Base-by-base conservation (phyloP, 768 basidiomycete genomes). In the Amylocystis lapponica region DNA sequence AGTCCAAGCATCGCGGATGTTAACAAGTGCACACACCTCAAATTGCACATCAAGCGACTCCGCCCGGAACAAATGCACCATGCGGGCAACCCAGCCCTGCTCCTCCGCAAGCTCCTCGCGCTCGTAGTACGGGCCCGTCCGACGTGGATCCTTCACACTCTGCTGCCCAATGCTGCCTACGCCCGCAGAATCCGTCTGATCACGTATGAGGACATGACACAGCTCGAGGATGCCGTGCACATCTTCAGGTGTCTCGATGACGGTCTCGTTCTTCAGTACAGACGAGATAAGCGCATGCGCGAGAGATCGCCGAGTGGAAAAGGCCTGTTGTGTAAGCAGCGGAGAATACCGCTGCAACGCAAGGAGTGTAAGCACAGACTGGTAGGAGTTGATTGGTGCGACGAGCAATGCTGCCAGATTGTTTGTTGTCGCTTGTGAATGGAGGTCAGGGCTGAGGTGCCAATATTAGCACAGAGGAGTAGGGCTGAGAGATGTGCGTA, bases 61-160 rank as follows among this genome's bases (percentile, higher is more conserved):
- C 0, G 89, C 76, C 17, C 83, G 71, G 79, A 98, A 96, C 25
- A 98, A 62, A 69, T 99, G 96, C 2, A 98, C 87, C 90, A 98
- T 97, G 49, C 95, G 71, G 30, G 96, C 95, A 13, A 97, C 81
- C 96, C 96, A 99, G 0, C 96, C 96, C 56, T 99, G 96, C 62
- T 99, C 96, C 62, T 99, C 96, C 0, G 93, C 94, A 70, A 93
- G 74, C 58, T 98, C 95, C 60, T 94, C 89, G 39, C 83, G 66
- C 60, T 95, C 94, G 39, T 76, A 55, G 46, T 36, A 63, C 56
- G 34, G 27, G 14, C 36, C 43, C 21, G 19, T 77, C 76, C 49
- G n/a, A n/a, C n/a, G 73, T 71, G 30, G 54, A 49, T 6, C 39
- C 46, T 32, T 37, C 36, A 27, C 36, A 8, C 14, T 29, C 17